Conservation (phyloP, 2,329 filamentous ascomycete species). For the Talaromyces sp. region DNA sequence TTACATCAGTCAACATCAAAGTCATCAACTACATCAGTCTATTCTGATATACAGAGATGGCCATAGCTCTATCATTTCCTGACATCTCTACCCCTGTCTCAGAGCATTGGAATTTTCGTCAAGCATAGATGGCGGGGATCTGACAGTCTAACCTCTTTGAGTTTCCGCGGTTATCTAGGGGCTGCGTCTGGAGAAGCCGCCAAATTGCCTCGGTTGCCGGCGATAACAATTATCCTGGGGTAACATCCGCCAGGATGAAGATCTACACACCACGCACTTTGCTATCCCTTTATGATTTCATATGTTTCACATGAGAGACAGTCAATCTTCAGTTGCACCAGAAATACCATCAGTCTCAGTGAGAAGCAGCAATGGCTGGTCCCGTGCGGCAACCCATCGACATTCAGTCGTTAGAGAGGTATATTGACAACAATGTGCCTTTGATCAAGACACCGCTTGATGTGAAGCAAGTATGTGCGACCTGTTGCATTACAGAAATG, state of each 20-base stretch:
- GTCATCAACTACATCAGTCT: background rate
- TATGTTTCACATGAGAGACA: background rate
- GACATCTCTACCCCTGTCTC: background rate
- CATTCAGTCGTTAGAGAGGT: constrained; percentile 71
- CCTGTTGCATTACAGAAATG: background rate
- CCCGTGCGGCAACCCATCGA: constrained; percentile 88
- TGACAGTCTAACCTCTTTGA: background rate
- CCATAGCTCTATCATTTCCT: background rate
- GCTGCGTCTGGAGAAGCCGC: background rate
- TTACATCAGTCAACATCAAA: background rate
- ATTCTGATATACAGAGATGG: background rate
- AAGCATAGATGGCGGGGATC: background rate
- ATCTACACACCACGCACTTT: background rate
- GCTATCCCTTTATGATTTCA: background rate
- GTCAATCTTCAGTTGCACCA: background rate
- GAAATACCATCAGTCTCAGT: background rate
- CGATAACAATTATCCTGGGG: background rate
- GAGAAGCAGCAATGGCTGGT: constrained; percentile 65
- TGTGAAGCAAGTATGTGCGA: constrained; percentile 72
- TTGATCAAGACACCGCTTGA: constrained; percentile 78
- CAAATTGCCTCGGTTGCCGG: constrained; percentile 3
- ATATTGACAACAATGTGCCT: constrained; percentile 74
- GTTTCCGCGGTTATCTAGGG: constrained; percentile 3
- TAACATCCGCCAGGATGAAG: background rate
- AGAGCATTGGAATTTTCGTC: background rate